Conservation (phyloP, 768 basidiomycete species). For the Russula lepida region DNA sequence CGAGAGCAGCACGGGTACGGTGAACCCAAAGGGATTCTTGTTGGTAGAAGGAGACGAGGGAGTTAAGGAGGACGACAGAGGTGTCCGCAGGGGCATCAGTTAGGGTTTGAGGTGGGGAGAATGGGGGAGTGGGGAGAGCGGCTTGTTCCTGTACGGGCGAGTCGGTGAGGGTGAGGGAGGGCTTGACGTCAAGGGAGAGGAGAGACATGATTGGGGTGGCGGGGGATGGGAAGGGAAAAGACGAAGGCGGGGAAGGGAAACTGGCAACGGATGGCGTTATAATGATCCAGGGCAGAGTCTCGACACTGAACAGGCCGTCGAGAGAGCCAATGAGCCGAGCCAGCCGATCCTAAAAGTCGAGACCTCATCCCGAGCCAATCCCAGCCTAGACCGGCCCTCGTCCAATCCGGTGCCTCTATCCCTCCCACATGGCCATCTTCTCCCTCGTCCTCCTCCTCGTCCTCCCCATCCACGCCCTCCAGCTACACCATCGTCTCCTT, state of each 20-base stretch:
- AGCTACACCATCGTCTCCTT: conserved; percentile 45
- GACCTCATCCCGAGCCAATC: not conserved
- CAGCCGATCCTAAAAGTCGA: not conserved
- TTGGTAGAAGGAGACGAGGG: conserved; percentile 59
- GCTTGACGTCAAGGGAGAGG: conserved; percentile 20
- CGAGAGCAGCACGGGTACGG: conserved; percentile 52
- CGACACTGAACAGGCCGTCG: not conserved
- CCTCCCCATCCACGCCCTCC: conserved; percentile 21
- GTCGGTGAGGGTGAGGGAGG: conserved; percentile 16
- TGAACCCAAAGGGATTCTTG: conserved; percentile 66
- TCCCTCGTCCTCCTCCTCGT: conserved; percentile 19
- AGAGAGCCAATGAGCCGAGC: not conserved
- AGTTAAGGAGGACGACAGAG: conserved; percentile 53
- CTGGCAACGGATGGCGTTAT: not conserved
- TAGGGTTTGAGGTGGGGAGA: conserved; percentile 24
- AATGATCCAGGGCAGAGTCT: conserved; percentile 8
- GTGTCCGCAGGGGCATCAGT: conserved; percentile 21
- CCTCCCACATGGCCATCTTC: conserved; percentile 21
- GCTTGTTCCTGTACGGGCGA: conserved; percentile 19
- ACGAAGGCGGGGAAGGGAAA: not conserved
- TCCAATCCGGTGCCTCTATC: not conserved
- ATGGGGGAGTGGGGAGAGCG: conserved; percentile 28
- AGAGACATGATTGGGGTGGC: conserved; percentile 5
- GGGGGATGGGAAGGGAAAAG: conserved; percentile 1
- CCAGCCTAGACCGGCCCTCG: not conserved